Evolutionary conservation across 176 grass and related monocot species (phyloP).

Genomic region (Triticum monococcum): DNA sequence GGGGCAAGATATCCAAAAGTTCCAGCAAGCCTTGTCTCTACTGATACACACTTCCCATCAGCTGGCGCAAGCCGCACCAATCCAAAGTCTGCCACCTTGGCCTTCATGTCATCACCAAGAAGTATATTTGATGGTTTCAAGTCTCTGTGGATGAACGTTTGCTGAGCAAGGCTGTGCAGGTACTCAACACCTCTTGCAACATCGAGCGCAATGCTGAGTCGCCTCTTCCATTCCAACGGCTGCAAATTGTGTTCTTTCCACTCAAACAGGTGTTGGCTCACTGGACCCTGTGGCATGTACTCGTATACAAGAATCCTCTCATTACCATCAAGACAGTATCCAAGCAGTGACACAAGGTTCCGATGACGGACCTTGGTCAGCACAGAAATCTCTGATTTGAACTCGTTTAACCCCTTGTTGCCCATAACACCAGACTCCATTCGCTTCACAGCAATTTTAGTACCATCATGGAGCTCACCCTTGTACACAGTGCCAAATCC

Average conservation of each 20-base stretch:
- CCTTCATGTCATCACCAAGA: slow-evolving; percentile 97
- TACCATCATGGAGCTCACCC: slow-evolving; percentile 92
- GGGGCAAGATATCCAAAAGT: slow-evolving; percentile 97
- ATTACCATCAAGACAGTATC: slow-evolving; percentile 89
- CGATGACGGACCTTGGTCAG: slow-evolving; percentile 91
- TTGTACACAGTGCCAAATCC: slow-evolving; percentile 93
- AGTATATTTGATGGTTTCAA: slow-evolving; percentile 95
- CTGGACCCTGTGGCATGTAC: slow-evolving; percentile 91
- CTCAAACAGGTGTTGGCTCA: slow-evolving; percentile 79
- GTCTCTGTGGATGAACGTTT: slow-evolving; percentile 97
- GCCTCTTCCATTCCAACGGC: slow-evolving; percentile 93
- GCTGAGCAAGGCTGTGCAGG: slow-evolving; percentile 83
- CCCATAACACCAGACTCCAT: slow-evolving; percentile 96
- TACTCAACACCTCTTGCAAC: slow-evolving; percentile 97
- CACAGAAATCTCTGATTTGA: slow-evolving; percentile 88
- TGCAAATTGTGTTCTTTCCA: slow-evolving; percentile 58
- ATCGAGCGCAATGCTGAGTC: slow-evolving; percentile 82
- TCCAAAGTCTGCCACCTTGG: slow-evolving; percentile 96
- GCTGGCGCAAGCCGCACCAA: slow-evolving; percentile 83
- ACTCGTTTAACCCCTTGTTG: slow-evolving; percentile 93
- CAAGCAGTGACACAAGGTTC: slow-evolving; percentile 85
- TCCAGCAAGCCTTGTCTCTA: slow-evolving; percentile 85
- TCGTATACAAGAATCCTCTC: slow-evolving; percentile 95
- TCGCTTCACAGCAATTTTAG: slow-evolving; percentile 92
- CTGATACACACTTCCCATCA: slow-evolving; percentile 80